Evolutionary conservation across 1,139 yeast species (phyloP).

Genomic region (Kurtzmaniella quercitrusa): DNA sequence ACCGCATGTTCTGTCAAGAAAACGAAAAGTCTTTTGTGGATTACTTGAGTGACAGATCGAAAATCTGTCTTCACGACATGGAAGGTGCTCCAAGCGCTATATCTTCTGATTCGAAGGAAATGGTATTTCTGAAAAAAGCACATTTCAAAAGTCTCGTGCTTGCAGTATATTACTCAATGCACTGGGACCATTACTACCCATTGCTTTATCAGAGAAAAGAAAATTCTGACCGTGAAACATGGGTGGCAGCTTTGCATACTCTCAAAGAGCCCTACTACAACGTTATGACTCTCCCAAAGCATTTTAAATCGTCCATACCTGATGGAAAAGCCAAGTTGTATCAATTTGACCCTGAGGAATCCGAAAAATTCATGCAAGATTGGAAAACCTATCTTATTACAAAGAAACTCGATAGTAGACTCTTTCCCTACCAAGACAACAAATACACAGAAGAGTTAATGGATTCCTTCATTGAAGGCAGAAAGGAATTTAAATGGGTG

Average conservation of each 20-base stretch:
- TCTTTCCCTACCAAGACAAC: conserved; percentile 30
- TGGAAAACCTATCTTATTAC: conserved; percentile 26
- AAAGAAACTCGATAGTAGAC: conserved; percentile 24
- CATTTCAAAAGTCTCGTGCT: conserved; percentile 28
- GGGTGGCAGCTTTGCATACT: conserved; percentile 35
- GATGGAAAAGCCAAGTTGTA: conserved; percentile 28
- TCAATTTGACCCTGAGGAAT: conserved; percentile 29
- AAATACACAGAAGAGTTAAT: conserved; percentile 20
- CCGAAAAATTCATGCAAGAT: conserved; percentile 18
- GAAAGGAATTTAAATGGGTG: conserved; percentile 9
- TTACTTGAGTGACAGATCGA: conserved; percentile 16
- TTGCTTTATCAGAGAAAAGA: conserved; percentile 35
- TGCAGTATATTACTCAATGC: conserved; percentile 30
- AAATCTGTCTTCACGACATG: conserved; percentile 30
- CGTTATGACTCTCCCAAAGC: conserved; percentile 13
- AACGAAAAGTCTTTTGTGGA: conserved; percentile 23
- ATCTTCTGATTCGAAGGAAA: conserved; percentile 34
- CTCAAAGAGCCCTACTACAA: conserved; percentile 33
- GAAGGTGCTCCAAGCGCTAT: conserved; percentile 27
- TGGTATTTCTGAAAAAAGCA: conserved; percentile 29
- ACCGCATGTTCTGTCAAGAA: conserved; percentile 26
- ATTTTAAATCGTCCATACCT: not conserved
- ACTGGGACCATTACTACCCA: conserved; percentile 25
- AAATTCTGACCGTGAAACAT: conserved; percentile 36
- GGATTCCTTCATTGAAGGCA: conserved; percentile 17